Base-by-base conservation (phyloP, 805 yeast species). In the Clavispora fructus region DNA sequence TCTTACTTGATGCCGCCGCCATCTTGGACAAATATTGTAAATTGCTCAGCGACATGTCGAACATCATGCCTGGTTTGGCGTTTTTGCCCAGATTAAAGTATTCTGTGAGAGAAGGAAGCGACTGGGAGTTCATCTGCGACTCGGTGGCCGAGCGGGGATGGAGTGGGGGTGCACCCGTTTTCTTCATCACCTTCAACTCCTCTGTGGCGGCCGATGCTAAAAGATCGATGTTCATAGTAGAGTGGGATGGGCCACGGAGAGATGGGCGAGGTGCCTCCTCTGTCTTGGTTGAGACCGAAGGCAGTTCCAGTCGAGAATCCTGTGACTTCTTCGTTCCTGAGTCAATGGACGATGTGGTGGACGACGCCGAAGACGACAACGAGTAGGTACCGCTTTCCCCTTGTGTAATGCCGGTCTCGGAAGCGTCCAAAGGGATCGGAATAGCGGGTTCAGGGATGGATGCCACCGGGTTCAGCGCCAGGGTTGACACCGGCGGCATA, bases 141-240 rank as follows among this genome's bases (percentile, higher is more conserved):
- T 33, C 37, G 25, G 25, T 16, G 14, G 52, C 40, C 54, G 29
- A 42, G 23, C 52, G 51, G 19, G 43, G 23, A 37, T 33, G 42
- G 32, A 39, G 44, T 39, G 47, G 40, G 11, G 40, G 23, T 5
- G 23, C 33, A n/a, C 45, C 32, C 19, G 55, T 35, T 39, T 52
- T 58, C 50, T 71, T 71, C 49, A 78, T 51, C 47, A 69, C 67
- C 45, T 69, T 69, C 46, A 78, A 65, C 58, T 78, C 83, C 56
- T 77, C 79, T 3, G 79, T 69, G 4, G 83, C 82, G 6, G 82
- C 81, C 11, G 75, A 64, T 6, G 82, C 82, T 41, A 78, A 60
- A 3, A 77, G 63, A 56, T 78, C 79, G 42, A 78, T 78, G 53
- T 74, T 76, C 61, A 70, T 53, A 35, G 62, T 60, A 23, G 56